Evolutionary conservation across 2,329 filamentous ascomycete genomes (phyloP).

Genomic region (Ophiostoma perfectum): DNA sequence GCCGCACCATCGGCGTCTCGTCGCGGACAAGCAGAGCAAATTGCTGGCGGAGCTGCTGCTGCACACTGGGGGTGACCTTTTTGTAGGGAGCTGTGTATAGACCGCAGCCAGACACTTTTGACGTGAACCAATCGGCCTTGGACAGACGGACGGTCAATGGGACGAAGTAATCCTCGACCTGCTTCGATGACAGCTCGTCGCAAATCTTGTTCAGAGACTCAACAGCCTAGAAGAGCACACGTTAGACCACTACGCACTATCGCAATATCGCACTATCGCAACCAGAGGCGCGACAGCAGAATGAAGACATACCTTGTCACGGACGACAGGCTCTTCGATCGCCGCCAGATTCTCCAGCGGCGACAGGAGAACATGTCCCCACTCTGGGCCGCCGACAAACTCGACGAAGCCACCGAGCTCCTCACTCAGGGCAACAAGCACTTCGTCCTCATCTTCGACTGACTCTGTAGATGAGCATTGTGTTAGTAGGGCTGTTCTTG

Average conservation of each 20-base stretch:
- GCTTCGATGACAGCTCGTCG: slow-evolving; percentile 78
- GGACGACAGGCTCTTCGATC: slow-evolving; percentile 95
- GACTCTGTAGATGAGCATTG: slow-evolving; percentile 60
- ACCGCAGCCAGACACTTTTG: slow-evolving; percentile 95
- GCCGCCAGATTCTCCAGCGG: slow-evolving; percentile 96
- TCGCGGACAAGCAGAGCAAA: slow-evolving; percentile 93
- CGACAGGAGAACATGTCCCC: slow-evolving; percentile 91
- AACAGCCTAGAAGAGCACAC: slow-evolving; percentile 61
- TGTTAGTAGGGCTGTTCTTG: too few species aligned
- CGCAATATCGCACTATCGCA: too few species aligned
- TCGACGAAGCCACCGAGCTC: slow-evolving; percentile 96
- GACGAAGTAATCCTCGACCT: slow-evolving; percentile 96
- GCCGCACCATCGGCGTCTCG: slow-evolving; percentile 97
- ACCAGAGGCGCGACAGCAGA: too few species aligned
- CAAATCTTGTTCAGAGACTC: slow-evolving; percentile 99
- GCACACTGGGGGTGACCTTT: slow-evolving; percentile 79
- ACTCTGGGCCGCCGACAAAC: slow-evolving; percentile 91
- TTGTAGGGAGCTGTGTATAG: slow-evolving; percentile 91
- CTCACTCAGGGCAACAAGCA: slow-evolving; percentile 92
- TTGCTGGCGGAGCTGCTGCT: slow-evolving; percentile 86
- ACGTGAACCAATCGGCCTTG: slow-evolving; percentile 99
- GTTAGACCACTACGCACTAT: too few species aligned
- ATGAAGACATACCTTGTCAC: slow-evolving; percentile 72
- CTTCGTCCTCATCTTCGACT: slow-evolving; percentile 97
- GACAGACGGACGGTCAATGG: slow-evolving; percentile 91